phyloP scores from a whole-genome alignment of 257 asterid genomes.

The Penstemon barbatus region DNA sequence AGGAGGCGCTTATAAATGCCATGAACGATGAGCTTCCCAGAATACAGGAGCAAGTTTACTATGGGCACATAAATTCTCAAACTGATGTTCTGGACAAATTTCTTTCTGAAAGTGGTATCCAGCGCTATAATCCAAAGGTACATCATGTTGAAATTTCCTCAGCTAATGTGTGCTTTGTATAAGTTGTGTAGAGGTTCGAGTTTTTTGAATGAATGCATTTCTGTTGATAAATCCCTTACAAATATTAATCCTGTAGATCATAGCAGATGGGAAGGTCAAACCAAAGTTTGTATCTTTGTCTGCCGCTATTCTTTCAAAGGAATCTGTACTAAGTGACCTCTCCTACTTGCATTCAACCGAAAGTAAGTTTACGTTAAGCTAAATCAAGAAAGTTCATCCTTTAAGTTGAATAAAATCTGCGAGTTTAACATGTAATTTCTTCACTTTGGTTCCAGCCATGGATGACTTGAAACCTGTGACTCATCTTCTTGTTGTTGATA shows the following conservation, averaged over 20 bases:
- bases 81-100: conserved; percentile 88
- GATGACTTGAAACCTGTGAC: conserved; percentile 98
- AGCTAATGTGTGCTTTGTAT: conserved; percentile 5
- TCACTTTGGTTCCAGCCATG: conserved; percentile 50
- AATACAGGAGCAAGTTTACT: conserved; percentile 97
- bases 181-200: conserved; percentile 15
- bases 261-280: conserved; percentile 82
- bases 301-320: conserved; percentile 57
- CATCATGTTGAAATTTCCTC: conserved; percentile 25
- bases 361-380: conserved; percentile 56
- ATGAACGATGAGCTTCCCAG: conserved; percentile 97
- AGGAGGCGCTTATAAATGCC: conserved; percentile 89
- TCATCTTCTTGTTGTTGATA: conserved; percentile 83
- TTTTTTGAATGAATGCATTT: conserved; percentile 21
- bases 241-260: conserved; percentile 59
- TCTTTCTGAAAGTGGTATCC: conserved; percentile 87
- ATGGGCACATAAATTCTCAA: conserved; percentile 81
- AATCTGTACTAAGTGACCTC: conserved; percentile 62
- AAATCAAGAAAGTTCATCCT: conserved; percentile 24
- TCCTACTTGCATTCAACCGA: conserved; percentile 78
- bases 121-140: conserved; percentile 94
- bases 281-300: conserved; percentile 75
- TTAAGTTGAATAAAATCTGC: conserved; percentile 30
- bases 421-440: conserved; percentile 27
- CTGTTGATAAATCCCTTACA: conserved; percentile 30